phyloP scores from a whole-genome alignment of 2,329 filamentous ascomycete species.

The Colletotrichum sp. region DNA sequence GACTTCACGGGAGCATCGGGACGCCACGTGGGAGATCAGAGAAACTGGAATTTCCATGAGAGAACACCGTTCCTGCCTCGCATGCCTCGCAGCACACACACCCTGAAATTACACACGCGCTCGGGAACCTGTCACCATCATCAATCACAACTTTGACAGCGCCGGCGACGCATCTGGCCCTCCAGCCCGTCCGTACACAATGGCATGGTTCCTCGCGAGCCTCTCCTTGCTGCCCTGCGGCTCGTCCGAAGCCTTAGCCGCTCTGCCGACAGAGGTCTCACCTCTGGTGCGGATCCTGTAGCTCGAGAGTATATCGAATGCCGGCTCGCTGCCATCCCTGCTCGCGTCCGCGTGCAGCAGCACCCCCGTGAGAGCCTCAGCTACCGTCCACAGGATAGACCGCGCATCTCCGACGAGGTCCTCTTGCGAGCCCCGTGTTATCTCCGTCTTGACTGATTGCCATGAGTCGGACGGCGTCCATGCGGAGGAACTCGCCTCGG shows the following conservation, averaged over 20 bases:
- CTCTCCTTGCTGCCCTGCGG: background rate
- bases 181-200: conserved; percentile 40
- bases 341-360: conserved; percentile 46
- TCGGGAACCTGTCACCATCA: background rate
- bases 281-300: conserved; percentile 22
- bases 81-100: background rate
- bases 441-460: conserved; percentile 39
- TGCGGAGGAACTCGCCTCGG: background rate
- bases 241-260: background rate
- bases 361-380: conserved; percentile 48
- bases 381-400: conserved; percentile 45
- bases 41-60: background rate
- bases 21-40: background rate
- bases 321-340: conserved; percentile 38
- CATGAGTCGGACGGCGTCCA: conserved; percentile 41
- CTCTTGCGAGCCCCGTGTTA: conserved; percentile 38
- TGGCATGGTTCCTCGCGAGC: conserved; percentile 33
- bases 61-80: background rate
- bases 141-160: background rate
- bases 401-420: conserved; percentile 52
- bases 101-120: background rate
- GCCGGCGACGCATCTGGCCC: background rate
- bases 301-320: conserved; percentile 39
- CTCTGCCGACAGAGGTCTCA: background rate
- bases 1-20: background rate